These are phyloP conservation scores for Rosa chinensis DNA, from an alignment of 306 rosid genomes.

Conservation along the genomic window DNA sequence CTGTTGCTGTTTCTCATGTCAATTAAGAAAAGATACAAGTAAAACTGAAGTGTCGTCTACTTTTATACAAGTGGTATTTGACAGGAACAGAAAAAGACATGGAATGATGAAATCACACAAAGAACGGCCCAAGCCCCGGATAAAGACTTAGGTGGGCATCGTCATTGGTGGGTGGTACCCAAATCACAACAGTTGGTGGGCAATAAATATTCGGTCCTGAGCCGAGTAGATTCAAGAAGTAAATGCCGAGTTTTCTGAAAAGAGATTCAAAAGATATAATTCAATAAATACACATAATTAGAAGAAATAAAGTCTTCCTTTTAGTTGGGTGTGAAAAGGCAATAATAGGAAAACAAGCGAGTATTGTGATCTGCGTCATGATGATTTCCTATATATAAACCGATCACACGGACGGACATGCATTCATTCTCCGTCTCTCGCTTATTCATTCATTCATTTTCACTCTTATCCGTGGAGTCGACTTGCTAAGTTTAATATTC, in stretches of 20 bases:
- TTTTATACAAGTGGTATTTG: background rate
- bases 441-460: background rate
- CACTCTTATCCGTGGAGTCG: conserved; percentile 1
- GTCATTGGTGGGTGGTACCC: too few species aligned
- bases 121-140: background rate
- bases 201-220: too few species aligned
- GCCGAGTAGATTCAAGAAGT: background rate
- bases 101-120: too few species aligned
- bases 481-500: background rate
- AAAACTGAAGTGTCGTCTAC: background rate
- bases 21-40: too few species aligned
- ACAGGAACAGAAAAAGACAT: background rate
- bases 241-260: too few species aligned
- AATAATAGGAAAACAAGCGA: background rate
- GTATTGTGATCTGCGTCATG: background rate
- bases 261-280: too few species aligned
- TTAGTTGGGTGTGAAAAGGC: background rate
- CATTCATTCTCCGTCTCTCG: background rate
- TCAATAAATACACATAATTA: background rate
- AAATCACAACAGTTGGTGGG: too few species aligned
- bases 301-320: too few species aligned
- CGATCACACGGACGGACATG: background rate
- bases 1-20: too few species aligned
- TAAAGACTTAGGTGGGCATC: too few species aligned
- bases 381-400: background rate